A percentile compares a stretch with the other conserved stretches of the same genome.
Conservation (phyloP, 2,329 filamentous ascomycete species). For the Ceratocystis colombiana region DNA sequence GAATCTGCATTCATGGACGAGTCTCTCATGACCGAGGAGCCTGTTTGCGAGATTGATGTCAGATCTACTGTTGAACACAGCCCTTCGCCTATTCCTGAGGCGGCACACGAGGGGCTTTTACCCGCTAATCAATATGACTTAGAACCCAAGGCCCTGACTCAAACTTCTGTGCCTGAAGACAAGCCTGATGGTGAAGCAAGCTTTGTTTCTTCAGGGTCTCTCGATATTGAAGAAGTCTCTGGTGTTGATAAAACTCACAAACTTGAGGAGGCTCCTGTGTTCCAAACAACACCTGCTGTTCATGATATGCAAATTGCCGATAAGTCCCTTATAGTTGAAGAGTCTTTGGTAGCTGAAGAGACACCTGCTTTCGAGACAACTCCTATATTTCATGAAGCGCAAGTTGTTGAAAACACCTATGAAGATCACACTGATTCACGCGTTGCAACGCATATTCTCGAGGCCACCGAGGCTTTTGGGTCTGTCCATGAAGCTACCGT, state of each 20-base stretch:
- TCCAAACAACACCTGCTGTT: neutral
- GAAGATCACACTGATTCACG: neutral
- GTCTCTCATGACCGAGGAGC: neutral
- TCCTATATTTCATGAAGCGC: neutral
- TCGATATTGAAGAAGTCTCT: neutral
- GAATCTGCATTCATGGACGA: neutral
- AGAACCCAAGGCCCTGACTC: neutral
- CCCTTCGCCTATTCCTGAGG: neutral
- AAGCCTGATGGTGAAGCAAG: neutral
- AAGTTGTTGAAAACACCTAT: neutral
- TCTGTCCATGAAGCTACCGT: neutral
- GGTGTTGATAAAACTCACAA: neutral
- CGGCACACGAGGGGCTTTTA: neutral
- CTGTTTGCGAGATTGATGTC: slow-evolving; percentile 2
- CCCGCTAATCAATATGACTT: neutral
- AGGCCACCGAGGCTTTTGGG: neutral
- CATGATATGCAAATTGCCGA: neutral
- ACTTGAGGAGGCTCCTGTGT: neutral
- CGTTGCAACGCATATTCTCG: neutral
- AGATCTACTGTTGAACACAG: neutral
- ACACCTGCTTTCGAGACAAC: neutral
- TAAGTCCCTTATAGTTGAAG: neutral
- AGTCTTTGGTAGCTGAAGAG: neutral
- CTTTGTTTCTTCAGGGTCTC: neutral
- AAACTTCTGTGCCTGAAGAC: neutral